Evolutionary conservation across 2,329 filamentous ascomycete genomes (phyloP).

Genomic region (Apiospora marii): DNA sequence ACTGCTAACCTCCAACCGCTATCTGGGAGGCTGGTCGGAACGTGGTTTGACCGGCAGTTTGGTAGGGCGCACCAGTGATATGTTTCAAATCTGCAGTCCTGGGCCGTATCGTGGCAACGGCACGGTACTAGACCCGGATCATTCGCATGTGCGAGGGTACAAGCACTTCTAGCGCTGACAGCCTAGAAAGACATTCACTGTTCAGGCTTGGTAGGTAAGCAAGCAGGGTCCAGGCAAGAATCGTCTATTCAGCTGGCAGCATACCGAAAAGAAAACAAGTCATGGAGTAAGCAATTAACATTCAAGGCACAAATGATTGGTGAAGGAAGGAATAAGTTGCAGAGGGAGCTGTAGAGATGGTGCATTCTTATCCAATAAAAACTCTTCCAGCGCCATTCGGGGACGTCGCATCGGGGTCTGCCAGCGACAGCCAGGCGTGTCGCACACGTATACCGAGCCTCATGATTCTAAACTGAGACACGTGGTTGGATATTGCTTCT

Average conservation of each 20-base stretch:
- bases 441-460: not conserved
- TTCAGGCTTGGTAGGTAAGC: no score
- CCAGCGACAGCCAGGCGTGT: no score
- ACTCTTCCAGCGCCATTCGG: not conserved
- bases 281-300: no score
- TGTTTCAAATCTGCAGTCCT: not conserved
- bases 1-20: no score
- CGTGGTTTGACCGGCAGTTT: not conserved
- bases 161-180: not conserved
- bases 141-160: not conserved
- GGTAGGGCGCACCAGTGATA: not conserved
- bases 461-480: not conserved
- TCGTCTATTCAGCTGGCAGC: no score
- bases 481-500: not conserved
- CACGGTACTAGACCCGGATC: not conserved
- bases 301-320: no score
- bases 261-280: no score
- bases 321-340: no score
- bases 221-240: no score
- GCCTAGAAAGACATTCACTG: not conserved
- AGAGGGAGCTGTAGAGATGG: no score
- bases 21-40: not conserved
- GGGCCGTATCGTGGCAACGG: not conserved
- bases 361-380: no score
- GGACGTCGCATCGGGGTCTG: not conserved